phyloP scores from a whole-genome alignment of 2,329 filamentous ascomycete species.

The Emmonsia crescens region DNA sequence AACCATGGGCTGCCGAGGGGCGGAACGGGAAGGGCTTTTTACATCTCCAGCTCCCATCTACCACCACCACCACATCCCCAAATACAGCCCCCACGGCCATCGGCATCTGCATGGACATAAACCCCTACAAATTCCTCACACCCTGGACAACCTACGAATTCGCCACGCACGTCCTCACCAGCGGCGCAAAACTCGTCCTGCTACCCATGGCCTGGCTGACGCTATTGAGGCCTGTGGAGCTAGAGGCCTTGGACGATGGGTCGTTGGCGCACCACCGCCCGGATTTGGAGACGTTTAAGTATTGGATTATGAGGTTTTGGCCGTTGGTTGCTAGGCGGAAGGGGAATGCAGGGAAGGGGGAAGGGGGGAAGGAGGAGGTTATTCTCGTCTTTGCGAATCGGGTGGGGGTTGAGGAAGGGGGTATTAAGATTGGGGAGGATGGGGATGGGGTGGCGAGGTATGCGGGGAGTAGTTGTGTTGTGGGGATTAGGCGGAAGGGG shows the following conservation, averaged over 20 bases:
- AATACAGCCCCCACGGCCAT: conserved; percentile 30
- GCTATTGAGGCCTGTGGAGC: conserved; percentile 37
- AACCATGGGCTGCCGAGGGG: conserved; percentile 49
- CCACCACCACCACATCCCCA: conserved; percentile 16
- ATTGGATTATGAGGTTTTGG: conserved; percentile 52
- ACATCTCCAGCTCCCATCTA: conserved; percentile 14
- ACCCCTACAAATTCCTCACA: conserved; percentile 50
- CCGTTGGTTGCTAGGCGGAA: conserved; percentile 33
- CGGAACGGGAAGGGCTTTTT: conserved; percentile 19
- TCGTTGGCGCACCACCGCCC: conserved; percentile 22
- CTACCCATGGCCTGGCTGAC: conserved; percentile 56
- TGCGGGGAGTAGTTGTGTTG: conserved; percentile 38
- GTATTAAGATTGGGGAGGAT: conserved; percentile 15
- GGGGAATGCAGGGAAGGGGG: conserved; percentile 18
- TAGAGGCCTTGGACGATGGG: conserved; percentile 21
- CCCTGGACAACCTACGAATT: conserved; percentile 52
- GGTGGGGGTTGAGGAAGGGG: conserved; percentile 31
- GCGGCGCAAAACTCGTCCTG: conserved; percentile 42
- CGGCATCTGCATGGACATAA: conserved; percentile 47
- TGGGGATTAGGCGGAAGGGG: conserved; percentile 21
- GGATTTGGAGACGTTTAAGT: conserved; percentile 50
- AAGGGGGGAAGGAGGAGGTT: conserved; percentile 20
- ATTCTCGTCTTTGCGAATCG: conserved; percentile 40
- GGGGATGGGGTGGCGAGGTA: conserved; percentile 33
- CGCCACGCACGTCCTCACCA: conserved; percentile 42